Evolutionary conservation across 179 eudicot species (phyloP).

Genomic region (Heliamphora pulchella): DNA sequence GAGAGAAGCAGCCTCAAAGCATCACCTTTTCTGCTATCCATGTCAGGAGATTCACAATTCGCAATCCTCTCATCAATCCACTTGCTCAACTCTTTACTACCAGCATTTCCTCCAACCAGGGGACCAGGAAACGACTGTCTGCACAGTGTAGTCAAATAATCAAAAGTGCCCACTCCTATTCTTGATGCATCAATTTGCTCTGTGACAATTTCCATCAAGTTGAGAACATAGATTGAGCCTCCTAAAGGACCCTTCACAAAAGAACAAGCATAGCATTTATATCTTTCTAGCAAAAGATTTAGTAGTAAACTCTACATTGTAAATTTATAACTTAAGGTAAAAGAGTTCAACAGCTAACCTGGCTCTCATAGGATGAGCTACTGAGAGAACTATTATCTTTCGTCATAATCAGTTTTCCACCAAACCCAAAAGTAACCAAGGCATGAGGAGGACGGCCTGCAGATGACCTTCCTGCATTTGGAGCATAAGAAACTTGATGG

Average conservation of each 20-base stretch:
- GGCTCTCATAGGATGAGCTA: constrained; percentile 41
- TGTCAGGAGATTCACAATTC: constrained; percentile 30
- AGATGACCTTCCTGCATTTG: constrained; percentile 54
- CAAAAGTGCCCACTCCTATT: constrained; percentile 27
- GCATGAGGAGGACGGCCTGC: constrained; percentile 98
- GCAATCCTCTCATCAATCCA: constrained; percentile 88
- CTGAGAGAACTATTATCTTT: constrained; percentile 40
- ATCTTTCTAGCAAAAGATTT: too few species aligned
- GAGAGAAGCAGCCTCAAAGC: constrained; percentile 66
- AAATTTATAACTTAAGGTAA: not conserved
- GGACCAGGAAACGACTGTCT: constrained; percentile 81
- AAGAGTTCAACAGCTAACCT: constrained; percentile 38
- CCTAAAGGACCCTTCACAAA: constrained; percentile 54
- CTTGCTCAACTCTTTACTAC: constrained; percentile 63
- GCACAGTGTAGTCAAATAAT: constrained; percentile 53
- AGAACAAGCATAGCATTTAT: constrained; percentile 11
- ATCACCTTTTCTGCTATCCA: constrained; percentile 45
- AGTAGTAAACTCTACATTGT: too few species aligned
- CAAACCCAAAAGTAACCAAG: constrained; percentile 84
- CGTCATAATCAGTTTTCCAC: constrained; percentile 84
- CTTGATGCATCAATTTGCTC: constrained; percentile 34
- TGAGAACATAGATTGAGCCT: constrained; percentile 48
- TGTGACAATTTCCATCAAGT: constrained; percentile 55
- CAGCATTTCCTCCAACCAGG: constrained; percentile 68
- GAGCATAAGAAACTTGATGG: constrained; percentile 33